Conservation (phyloP, 768 basidiomycete genomes). For the Mycena galopus region DNA sequence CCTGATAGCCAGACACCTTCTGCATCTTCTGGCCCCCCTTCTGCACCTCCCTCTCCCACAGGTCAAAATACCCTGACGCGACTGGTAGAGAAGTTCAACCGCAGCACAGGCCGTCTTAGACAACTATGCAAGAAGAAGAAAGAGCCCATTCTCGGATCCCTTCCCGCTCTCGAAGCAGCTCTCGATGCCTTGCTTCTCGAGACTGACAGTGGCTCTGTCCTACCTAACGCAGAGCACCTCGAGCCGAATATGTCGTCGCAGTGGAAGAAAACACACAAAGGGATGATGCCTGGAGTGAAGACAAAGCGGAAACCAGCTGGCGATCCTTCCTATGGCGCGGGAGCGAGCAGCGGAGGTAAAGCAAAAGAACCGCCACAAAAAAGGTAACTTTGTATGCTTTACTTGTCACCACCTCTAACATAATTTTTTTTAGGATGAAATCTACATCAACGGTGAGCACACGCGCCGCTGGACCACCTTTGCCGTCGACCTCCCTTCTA, state of each 20-base stretch:
- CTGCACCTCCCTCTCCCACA: neutral
- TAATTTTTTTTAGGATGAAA: too few species aligned
- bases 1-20: neutral
- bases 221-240: neutral
- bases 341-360: too few species aligned
- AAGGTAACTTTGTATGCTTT: too few species aligned
- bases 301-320: too few species aligned
- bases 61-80: neutral
- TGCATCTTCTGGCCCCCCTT: too few species aligned
- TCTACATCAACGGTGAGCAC: too few species aligned
- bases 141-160: too few species aligned
- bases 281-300: neutral
- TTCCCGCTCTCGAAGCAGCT: neutral
- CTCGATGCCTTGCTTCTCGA: constrained; percentile 4
- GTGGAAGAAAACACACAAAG: neutral
- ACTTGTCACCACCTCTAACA: too few species aligned
- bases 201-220: neutral
- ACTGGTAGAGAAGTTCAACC: constrained; percentile 14
- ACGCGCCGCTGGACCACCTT: too few species aligned
- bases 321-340: too few species aligned
- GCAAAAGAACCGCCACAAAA: too few species aligned
- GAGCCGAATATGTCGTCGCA: neutral
- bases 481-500: too few species aligned
- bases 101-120: neutral
- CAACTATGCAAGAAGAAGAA: neutral